phyloP scores from a whole-genome alignment of 148 eudicot species.

The Polygonum aviculare region DNA sequence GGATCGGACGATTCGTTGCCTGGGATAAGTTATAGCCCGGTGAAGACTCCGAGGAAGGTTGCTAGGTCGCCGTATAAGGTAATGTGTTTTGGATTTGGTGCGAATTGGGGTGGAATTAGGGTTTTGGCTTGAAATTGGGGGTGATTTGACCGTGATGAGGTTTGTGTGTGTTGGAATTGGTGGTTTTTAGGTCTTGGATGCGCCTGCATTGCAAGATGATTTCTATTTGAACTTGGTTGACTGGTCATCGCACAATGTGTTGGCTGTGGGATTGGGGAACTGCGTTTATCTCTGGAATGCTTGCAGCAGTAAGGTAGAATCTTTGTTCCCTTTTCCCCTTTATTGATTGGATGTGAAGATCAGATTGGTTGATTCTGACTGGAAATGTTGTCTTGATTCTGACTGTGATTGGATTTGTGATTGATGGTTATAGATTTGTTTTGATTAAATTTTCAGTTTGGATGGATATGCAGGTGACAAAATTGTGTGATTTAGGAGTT shows the following conservation, averaged over 20 bases:
- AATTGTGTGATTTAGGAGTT: slow-evolving; percentile 74
- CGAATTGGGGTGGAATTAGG: not conserved
- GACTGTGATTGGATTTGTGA: not conserved
- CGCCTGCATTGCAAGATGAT: slow-evolving; percentile 94
- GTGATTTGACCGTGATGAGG: not conserved
- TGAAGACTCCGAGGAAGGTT: slow-evolving; percentile 66
- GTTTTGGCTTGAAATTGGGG: not conserved
- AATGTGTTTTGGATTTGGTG: not conserved
- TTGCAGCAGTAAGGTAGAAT: slow-evolving; percentile 75
- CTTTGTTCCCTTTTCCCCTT: not conserved
- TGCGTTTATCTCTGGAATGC: slow-evolving; percentile 96
- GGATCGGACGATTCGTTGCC: slow-evolving; percentile 63
- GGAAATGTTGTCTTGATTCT: not conserved
- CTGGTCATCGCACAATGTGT: slow-evolving; percentile 79
- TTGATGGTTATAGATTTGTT: not conserved
- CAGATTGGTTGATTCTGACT: not conserved
- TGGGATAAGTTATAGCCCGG: slow-evolving; percentile 68
- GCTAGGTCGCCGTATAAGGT: slow-evolving; percentile 89
- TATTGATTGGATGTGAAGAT: not conserved
- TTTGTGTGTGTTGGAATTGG: not conserved
- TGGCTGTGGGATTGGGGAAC: slow-evolving; percentile 82
- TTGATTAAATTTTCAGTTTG: not conserved
- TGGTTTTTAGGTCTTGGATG: slow-evolving; percentile 71
- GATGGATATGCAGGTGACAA: slow-evolving; percentile 50
- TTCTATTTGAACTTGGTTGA: slow-evolving; percentile 88